Evolutionary conservation across 2,329 filamentous ascomycete genomes (phyloP).

Genomic region (Neonectria punicea): DNA sequence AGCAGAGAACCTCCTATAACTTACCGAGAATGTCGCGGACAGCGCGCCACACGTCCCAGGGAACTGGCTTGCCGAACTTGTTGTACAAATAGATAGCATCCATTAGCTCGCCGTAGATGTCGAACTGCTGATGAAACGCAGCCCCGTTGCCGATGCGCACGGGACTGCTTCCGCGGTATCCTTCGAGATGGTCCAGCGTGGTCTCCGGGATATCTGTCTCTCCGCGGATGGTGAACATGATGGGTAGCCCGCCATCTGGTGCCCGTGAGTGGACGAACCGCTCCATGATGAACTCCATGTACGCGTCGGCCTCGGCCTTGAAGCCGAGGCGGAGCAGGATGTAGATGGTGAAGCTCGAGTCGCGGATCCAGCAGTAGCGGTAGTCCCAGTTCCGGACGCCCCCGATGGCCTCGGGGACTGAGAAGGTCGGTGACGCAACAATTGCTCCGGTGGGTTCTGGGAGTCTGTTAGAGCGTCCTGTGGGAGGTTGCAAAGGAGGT

Average conservation of each 20-base stretch:
- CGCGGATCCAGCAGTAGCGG: conserved; percentile 81
- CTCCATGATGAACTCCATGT: conserved; percentile 81
- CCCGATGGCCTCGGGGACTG: conserved; percentile 78
- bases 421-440: conserved; percentile 80
- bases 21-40: conserved; percentile 72
- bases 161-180: conserved; percentile 75
- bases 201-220: conserved; percentile 78
- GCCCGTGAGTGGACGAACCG: conserved; percentile 71
- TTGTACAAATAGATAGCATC: conserved; percentile 83
- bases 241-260: conserved; percentile 72
- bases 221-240: conserved; percentile 85
- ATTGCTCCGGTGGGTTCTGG: conserved; percentile 80
- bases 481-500: neutral
- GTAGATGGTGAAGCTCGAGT: conserved; percentile 82
- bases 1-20: conserved; percentile 9
- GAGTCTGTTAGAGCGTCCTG: conserved; percentile 10
- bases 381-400: conserved; percentile 77
- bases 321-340: conserved; percentile 82
- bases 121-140: conserved; percentile 79
- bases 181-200: conserved; percentile 76
- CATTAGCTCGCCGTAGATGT: conserved; percentile 84
- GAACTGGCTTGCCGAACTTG: conserved; percentile 80
- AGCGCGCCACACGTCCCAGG: conserved; percentile 80
- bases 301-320: conserved; percentile 78
- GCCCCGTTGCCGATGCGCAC: conserved; percentile 83